These are phyloP conservation scores for Phytopythium boreale DNA, from an alignment of 352 stramenopile species.

Conservation along the genomic window DNA sequence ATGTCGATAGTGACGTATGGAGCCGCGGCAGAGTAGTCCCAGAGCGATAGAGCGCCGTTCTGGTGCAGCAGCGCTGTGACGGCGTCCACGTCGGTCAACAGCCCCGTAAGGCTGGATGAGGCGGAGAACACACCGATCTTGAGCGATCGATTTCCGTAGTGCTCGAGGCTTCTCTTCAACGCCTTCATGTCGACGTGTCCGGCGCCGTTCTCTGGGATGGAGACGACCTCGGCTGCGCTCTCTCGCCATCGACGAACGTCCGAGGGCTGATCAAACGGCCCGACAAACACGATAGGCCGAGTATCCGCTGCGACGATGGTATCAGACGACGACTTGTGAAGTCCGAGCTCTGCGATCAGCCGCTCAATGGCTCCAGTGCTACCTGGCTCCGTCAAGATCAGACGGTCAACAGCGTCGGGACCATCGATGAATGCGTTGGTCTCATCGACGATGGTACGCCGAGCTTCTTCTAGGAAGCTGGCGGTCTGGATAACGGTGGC, in stretches of 20 bases:
- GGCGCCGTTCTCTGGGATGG: constrained; percentile 53
- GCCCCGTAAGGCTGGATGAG: constrained; percentile 94
- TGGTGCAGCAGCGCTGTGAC: constrained; percentile 90
- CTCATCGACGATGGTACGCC: constrained; percentile 88
- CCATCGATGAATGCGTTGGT: constrained; percentile 85
- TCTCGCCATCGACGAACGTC: constrained; percentile 97
- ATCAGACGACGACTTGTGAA: constrained; percentile 20
- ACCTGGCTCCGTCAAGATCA: constrained; percentile 92
- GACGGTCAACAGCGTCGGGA: constrained; percentile 85
- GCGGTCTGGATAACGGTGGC: constrained; percentile 77
- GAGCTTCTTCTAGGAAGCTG: constrained; percentile 92
- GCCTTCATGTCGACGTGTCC: constrained; percentile 56
- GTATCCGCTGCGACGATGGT: constrained; percentile 2
- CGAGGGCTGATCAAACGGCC: constrained; percentile 96
- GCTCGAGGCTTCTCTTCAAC: constrained; percentile 43
- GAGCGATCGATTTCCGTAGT: constrained; percentile 49
- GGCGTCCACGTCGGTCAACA: constrained; percentile 87
- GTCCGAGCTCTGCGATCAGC: constrained; percentile 62
- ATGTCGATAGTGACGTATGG: constrained; percentile 95
- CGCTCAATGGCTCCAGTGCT: constrained; percentile 87
- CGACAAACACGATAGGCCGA: constrained; percentile 88
- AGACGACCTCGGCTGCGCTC: constrained; percentile 77
- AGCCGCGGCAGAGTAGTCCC: constrained; percentile 95
- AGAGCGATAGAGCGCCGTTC: constrained; percentile 91
- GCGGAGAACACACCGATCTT: constrained; percentile 91